Evolutionary conservation across 768 basidiomycete species (phyloP).

Genomic region (Rhodosporidiobolus sp.): DNA sequence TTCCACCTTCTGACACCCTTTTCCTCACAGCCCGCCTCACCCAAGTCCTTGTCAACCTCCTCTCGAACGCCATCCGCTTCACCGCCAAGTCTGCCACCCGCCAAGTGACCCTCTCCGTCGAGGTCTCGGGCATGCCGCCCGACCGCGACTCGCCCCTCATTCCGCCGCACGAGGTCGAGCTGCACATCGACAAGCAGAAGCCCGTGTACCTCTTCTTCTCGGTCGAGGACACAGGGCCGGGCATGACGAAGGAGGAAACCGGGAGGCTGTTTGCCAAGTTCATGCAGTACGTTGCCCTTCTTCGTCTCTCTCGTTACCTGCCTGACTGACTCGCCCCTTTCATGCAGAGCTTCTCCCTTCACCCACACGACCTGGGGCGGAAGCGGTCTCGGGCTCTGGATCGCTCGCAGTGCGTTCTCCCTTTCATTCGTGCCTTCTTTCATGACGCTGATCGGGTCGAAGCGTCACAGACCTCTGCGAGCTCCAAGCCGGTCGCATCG

Average conservation of each 20-base stretch:
- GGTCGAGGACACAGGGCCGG: slow-evolving; percentile 47
- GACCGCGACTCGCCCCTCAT: slow-evolving; percentile 23
- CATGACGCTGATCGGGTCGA: background rate
- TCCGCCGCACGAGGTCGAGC: slow-evolving; percentile 44
- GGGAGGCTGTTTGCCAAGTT: slow-evolving; percentile 46
- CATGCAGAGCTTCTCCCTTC: slow-evolving; percentile 42
- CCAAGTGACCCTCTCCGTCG: slow-evolving; percentile 44
- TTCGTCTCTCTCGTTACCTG: background rate
- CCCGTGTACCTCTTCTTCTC: slow-evolving; percentile 45
- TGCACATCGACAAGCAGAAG: slow-evolving; percentile 32
- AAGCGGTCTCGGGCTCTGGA: slow-evolving; percentile 47
- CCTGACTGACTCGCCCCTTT: background rate
- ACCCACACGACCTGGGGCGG: slow-evolving; percentile 48
- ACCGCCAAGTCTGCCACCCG: slow-evolving; percentile 42
- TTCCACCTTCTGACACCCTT: background rate
- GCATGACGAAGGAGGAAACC: slow-evolving; percentile 46
- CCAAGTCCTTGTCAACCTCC: slow-evolving; percentile 48
- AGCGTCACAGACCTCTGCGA: slow-evolving; percentile 31
- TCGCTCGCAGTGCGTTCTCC: slow-evolving; percentile 43
- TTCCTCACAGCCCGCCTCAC: slow-evolving; percentile 42
- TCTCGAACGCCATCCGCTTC: slow-evolving; percentile 49
- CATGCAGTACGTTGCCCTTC: slow-evolving; percentile 35
- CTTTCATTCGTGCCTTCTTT: background rate
- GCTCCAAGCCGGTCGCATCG: slow-evolving; percentile 28
- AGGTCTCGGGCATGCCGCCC: slow-evolving; percentile 43